phyloP scores from a whole-genome alignment of 108 stramenopile species.

The Mayamaea pseudoterrestris region DNA sequence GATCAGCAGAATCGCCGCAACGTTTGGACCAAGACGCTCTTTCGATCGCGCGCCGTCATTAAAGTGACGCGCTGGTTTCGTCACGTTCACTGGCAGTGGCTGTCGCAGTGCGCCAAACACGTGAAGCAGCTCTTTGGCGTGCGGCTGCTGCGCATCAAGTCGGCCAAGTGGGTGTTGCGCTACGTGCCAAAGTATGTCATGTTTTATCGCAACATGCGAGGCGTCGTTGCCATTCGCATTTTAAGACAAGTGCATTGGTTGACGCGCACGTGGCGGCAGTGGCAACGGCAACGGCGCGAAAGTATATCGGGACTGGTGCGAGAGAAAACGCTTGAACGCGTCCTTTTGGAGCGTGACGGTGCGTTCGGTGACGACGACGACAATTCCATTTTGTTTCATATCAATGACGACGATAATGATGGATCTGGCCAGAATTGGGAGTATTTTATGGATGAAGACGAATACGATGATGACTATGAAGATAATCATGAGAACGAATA shows the following conservation, averaged over 20 bases:
- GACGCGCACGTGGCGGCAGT: constrained; percentile 29
- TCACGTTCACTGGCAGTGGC: constrained; percentile 59
- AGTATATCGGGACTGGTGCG: too few relatives aligned
- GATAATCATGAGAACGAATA: neutral
- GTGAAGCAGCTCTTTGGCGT: constrained; percentile 43
- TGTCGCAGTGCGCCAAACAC: constrained; percentile 53
- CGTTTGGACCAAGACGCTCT: constrained; percentile 57
- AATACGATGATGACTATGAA: constrained; percentile 7
- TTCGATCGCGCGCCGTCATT: constrained; percentile 66
- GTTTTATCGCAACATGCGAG: constrained; percentile 71
- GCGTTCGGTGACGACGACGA: neutral
- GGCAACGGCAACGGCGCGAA: neutral
- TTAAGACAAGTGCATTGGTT: constrained; percentile 63
- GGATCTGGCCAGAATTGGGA: constrained; percentile 1
- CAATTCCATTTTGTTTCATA: neutral
- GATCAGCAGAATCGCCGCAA: constrained; percentile 62
- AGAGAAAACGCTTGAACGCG: neutral
- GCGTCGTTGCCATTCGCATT: constrained; percentile 43
- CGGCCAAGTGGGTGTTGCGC: too few relatives aligned
- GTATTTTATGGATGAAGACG: constrained; percentile 5
- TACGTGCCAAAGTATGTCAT: constrained; percentile 77
- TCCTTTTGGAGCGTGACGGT: constrained; percentile 1
- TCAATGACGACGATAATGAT: constrained; percentile 10
- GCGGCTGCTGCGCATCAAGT: constrained; percentile 41
- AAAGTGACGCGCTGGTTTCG: constrained; percentile 56